A percentile compares a stretch with the other conserved stretches of the same genome.
Conservation (phyloP, 306 rosid species). For the Cucumis cinereus region DNA sequence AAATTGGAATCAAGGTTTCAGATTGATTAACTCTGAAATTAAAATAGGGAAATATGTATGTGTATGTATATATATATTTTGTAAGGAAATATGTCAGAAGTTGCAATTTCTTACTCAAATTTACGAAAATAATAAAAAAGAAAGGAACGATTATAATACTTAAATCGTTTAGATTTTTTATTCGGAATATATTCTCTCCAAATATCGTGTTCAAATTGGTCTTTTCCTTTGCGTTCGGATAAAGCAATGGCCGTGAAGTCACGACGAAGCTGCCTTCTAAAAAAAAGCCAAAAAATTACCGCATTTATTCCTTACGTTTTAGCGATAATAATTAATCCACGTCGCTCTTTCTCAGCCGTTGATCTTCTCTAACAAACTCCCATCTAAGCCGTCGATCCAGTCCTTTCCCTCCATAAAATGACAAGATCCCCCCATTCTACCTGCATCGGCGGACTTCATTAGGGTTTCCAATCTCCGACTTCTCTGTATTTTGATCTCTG, state of each 20-base stretch:
- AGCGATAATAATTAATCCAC: background rate
- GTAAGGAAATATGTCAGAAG: background rate
- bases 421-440: background rate
- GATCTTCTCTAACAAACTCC: background rate
- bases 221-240: background rate
- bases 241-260: background rate
- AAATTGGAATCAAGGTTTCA: no score
- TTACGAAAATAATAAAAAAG: background rate
- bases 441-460: background rate
- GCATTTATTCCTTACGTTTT: background rate
- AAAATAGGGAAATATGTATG: no score
- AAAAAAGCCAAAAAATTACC: background rate
- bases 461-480: accelerated
- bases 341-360: conserved; percentile 2
- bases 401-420: background rate
- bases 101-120: background rate
- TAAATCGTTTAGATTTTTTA: no score
- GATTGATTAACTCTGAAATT: no score
- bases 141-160: background rate
- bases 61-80: no score
- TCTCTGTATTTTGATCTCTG: background rate
- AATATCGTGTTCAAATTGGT: background rate
- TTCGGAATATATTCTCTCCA: background rate
- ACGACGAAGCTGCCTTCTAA: background rate
- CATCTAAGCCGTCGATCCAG: conserved; percentile 6